Conservation (phyloP, 805 yeast species). For the Metschnikowia reukaufii region DNA sequence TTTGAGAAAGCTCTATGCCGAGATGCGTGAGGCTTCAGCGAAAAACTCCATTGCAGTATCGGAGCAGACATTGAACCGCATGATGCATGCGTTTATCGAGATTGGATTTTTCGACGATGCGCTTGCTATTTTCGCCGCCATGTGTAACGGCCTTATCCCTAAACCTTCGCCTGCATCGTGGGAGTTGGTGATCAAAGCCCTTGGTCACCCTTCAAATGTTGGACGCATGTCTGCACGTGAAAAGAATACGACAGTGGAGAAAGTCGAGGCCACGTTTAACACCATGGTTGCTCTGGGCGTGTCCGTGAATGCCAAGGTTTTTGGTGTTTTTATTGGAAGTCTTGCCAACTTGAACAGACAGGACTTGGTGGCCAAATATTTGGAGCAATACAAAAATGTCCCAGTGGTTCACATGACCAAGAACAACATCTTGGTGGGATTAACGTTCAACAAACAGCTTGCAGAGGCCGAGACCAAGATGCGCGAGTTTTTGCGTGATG, state of each 20-base stretch:
- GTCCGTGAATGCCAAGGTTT: slow-evolving; percentile 48
- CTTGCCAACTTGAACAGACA: slow-evolving; percentile 42
- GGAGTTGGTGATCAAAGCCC: slow-evolving; percentile 57
- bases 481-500: slow-evolving; percentile 33
- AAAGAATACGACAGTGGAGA: slow-evolving; percentile 23
- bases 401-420: slow-evolving; percentile 40
- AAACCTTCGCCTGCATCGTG: slow-evolving; percentile 51
- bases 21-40: slow-evolving; percentile 26
- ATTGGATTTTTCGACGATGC: slow-evolving; percentile 36
- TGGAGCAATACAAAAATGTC: slow-evolving; percentile 31
- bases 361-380: slow-evolving; percentile 43
- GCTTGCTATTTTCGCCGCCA: slow-evolving; percentile 49
- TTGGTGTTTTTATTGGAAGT: slow-evolving; percentile 48
- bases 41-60: slow-evolving; percentile 33
- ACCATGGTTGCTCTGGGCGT: slow-evolving; percentile 30
- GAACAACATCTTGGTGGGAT: slow-evolving; percentile 47
- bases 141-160: slow-evolving; percentile 37
- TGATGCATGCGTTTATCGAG: slow-evolving; percentile 48
- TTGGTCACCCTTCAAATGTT: slow-evolving; percentile 36
- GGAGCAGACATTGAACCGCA: slow-evolving; percentile 40
- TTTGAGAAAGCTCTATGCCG: slow-evolving; percentile 25
- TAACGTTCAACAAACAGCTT: slow-evolving; percentile 40
- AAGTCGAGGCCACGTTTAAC: slow-evolving; percentile 30
- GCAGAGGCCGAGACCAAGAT: slow-evolving; percentile 47
- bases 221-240: slow-evolving; percentile 28